phyloP scores from a whole-genome alignment of 2,329 filamentous ascomycete genomes.

The Sordariomycetes sp. region DNA sequence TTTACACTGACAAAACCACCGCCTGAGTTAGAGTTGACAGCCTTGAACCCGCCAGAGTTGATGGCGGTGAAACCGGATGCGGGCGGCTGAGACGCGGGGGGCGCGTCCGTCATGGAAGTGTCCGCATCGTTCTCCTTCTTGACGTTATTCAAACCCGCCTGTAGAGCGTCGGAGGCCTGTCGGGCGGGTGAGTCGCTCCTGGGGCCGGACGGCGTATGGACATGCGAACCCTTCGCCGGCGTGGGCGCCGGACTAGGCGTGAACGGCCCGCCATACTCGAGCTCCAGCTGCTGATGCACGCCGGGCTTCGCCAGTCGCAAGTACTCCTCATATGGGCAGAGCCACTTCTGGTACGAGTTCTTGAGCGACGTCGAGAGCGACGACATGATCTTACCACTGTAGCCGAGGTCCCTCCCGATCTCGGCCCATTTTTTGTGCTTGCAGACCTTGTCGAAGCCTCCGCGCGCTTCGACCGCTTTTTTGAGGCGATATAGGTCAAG shows the following conservation, averaged over 20 bases:
- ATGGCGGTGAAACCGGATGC: conserved; percentile 49
- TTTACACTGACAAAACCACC: conserved; percentile 57
- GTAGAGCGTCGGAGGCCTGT: conserved; percentile 41
- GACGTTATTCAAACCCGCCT: conserved; percentile 33
- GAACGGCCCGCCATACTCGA: conserved; percentile 84
- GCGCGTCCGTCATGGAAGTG: conserved; percentile 34
- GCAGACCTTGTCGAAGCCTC: conserved; percentile 93
- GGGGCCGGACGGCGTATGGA: conserved; percentile 47
- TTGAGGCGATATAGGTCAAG: conserved; percentile 92
- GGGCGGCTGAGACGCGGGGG: conserved; percentile 18
- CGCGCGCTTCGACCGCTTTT: conserved; percentile 89
- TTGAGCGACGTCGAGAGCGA: conserved; percentile 95
- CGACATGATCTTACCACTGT: conserved; percentile 99
- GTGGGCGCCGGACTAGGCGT: conserved; percentile 63
- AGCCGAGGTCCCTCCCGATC: conserved; percentile 90
- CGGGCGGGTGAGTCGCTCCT: conserved; percentile 58
- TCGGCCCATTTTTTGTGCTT: conserved; percentile 99
- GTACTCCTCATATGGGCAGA: conserved; percentile 95
- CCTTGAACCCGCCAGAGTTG: conserved; percentile 55
- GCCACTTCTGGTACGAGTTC: conserved; percentile 95
- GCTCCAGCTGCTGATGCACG: conserved; percentile 90
- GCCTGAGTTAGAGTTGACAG: conserved; percentile 47
- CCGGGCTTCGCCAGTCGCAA: conserved; percentile 82
- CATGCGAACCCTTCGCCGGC: conserved; percentile 57
- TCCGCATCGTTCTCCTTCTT: conserved; percentile 37